Base-by-base conservation (phyloP, 495 filamentous ascomycete species). In the Aspergillus mulundensis region DNA sequence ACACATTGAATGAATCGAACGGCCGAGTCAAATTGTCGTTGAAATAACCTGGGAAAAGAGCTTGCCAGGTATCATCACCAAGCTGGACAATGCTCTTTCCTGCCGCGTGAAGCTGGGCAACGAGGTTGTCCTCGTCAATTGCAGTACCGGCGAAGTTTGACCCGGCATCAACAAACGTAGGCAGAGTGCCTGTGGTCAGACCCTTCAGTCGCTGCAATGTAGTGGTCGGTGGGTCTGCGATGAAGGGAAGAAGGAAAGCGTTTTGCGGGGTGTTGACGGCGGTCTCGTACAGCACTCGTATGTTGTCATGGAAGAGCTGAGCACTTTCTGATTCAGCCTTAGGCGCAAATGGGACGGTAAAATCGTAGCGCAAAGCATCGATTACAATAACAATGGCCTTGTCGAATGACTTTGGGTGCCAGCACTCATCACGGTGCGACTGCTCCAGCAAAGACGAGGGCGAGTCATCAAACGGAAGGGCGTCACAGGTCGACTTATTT, bases 1-100 rank as follows among this genome's bases (percentile, higher is more conserved):
- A 97, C 5, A 97, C 94, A 65, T 97, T 97, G 70, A 98, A 92
- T 40, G 93, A 97, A 69, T 97, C 92, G 67, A 95, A 97, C 2
- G 94, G 82, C 56, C 77, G 79, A 54, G 90, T 94, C 49, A 97
- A 80, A 40, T 91, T 87, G 2, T 81, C 74, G 65, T 96, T 87
- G 63, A 98, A 97, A 68, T 95, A 89, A 7, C 82, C 90, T 0
- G 95, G 95, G 64, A 97, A 98, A 38, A 98, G 72, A 36, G 88
- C 75, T 54, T 90, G 88, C 94, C 94, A 98, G 7, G 94, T 98
- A 70, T 98, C 93, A 64, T 98, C 94, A 11, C 94, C 94, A 39
- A 97, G 78, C 63, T 97, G 95, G 23, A 91, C 95, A 46, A 97
- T 80, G 56, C 80, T 87, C 76, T 90, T 95, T 11, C 90, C 91